phyloP scores from a whole-genome alignment of 371 early-diverging fungal genomes.

The Actinomortierella ambigua region DNA sequence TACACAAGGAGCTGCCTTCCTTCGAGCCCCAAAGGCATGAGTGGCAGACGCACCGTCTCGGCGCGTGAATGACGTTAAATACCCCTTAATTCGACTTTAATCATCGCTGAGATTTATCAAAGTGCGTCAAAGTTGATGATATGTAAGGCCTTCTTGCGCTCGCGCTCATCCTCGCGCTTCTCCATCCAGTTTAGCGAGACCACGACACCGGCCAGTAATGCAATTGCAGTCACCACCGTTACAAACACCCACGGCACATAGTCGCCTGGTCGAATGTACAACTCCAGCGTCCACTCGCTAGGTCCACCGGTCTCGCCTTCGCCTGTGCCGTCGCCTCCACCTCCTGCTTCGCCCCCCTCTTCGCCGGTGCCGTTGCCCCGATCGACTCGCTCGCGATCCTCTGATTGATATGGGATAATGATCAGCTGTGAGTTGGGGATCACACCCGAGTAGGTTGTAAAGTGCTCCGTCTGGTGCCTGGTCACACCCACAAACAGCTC shows the following conservation, averaged over 20 bases:
- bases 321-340: background rate
- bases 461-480: constrained; percentile 60
- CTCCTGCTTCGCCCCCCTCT: background rate
- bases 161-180: constrained; percentile 80
- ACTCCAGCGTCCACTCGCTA: constrained; percentile 79
- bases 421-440: constrained; percentile 94
- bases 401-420: constrained; percentile 82
- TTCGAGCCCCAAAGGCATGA: no score
- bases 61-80: no score
- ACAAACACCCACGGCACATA: constrained; percentile 80
- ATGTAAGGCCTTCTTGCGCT: constrained; percentile 73
- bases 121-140: constrained; percentile 93
- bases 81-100: no score
- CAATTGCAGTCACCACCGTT: constrained; percentile 66
- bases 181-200: constrained; percentile 76
- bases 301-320: constrained; percentile 23
- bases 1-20: no score
- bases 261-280: constrained; percentile 86
- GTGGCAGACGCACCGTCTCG: no score
- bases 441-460: constrained; percentile 67
- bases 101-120: no score
- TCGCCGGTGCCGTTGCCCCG: background rate
- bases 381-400: constrained; percentile 9
- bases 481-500: constrained; percentile 87
- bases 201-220: constrained; percentile 71